Percentiles rank a stretch among this genome's conserved stretches.
These are phyloP conservation scores for Capronia epimyces DNA, from an alignment of 2,329 filamentous ascomycete genomes.

Conservation along the genomic window DNA sequence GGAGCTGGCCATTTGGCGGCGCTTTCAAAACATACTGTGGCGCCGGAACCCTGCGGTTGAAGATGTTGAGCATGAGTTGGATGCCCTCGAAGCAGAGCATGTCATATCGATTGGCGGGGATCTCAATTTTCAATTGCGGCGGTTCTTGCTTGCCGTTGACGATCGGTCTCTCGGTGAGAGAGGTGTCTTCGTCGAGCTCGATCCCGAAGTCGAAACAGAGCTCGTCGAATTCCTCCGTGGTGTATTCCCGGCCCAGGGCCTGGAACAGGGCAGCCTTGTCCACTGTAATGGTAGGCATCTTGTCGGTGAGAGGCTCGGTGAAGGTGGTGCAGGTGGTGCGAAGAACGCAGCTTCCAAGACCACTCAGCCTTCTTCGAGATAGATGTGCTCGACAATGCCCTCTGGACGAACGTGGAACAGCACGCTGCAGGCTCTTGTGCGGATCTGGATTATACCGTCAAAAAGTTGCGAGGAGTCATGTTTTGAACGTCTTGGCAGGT, in stretches of 20 bases:
- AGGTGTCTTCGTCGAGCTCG: slow-evolving; percentile 93
- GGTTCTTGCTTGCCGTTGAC: slow-evolving; percentile 77
- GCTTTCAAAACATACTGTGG: slow-evolving; percentile 74
- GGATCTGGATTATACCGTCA: background rate
- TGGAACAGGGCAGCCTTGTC: slow-evolving; percentile 95
- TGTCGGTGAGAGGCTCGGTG: slow-evolving; percentile 40
- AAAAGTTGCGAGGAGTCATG: slow-evolving; percentile 6
- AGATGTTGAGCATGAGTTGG: slow-evolving; percentile 90
- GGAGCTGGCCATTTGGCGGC: slow-evolving; percentile 65
- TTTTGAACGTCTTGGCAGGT: slow-evolving; percentile 1
- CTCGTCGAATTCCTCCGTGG: slow-evolving; percentile 91
- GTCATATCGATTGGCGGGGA: slow-evolving; percentile 86
- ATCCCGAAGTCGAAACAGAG: slow-evolving; percentile 97
- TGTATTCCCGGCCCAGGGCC: slow-evolving; percentile 83
- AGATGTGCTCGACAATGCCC: background rate
- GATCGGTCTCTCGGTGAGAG: slow-evolving; percentile 65
- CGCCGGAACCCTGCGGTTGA: slow-evolving; percentile 67
- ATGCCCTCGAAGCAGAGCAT: slow-evolving; percentile 98
- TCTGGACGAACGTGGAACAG: background rate
- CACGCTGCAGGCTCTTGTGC: background rate
- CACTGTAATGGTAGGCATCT: slow-evolving; percentile 93
- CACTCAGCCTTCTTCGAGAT: background rate
- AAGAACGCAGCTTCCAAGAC: too few relatives aligned
- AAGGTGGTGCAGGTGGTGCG: too few relatives aligned
- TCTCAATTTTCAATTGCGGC: slow-evolving; percentile 94